These are phyloP conservation scores for Leccinum ponderosum DNA, from an alignment of 1,284 basidiomycete genomes.

Conservation along the genomic window DNA sequence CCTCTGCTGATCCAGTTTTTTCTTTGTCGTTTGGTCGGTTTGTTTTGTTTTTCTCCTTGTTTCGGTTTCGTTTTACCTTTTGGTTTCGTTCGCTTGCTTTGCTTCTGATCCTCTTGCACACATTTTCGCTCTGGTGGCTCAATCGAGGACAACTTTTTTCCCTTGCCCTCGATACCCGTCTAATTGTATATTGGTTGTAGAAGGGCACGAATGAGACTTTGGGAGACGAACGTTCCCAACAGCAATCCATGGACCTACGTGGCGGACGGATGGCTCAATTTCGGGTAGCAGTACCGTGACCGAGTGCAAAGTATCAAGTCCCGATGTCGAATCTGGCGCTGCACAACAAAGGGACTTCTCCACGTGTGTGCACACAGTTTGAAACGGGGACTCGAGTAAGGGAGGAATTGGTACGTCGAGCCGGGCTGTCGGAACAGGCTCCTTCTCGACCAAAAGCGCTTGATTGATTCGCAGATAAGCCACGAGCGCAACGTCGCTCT, in stretches of 20 bases:
- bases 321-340: background rate
- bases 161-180: background rate
- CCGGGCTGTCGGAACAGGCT: background rate
- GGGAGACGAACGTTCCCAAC: constrained; percentile 53
- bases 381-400: constrained; percentile 49
- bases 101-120: background rate
- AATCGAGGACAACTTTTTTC: background rate
- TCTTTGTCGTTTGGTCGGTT: background rate
- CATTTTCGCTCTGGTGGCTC: background rate
- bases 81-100: background rate
- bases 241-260: constrained; percentile 52
- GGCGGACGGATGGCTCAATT: constrained; percentile 22
- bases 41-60: background rate
- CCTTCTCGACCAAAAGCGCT: constrained; percentile 40
- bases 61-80: background rate
- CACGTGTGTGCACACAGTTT: constrained; percentile 13
- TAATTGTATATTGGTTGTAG: constrained; percentile 14
- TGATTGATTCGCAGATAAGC: constrained; percentile 82
- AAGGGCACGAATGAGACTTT: constrained; percentile 34
- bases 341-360: constrained; percentile 9
- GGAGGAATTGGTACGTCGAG: constrained; percentile 43
- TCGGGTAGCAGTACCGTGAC: constrained; percentile 2
- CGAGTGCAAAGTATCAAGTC: background rate
- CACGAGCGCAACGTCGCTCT: constrained; percentile 79
- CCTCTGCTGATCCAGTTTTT: background rate